Evolutionary conservation across 352 stramenopile genomes (phyloP).

Genomic region (Phytopythium delawarense): DNA sequence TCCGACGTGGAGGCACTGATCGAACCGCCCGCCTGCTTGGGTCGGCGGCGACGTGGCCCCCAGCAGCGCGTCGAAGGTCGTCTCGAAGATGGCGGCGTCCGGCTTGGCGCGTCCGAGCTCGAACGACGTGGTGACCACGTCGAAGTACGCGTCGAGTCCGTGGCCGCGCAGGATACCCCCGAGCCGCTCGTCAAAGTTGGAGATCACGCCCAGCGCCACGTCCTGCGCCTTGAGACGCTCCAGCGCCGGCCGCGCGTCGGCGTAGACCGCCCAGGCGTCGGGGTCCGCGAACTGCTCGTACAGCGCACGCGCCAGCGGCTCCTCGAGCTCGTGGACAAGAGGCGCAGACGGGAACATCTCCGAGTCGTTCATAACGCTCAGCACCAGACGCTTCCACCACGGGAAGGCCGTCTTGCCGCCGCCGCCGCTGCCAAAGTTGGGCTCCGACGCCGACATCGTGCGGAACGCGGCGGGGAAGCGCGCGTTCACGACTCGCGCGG

Average conservation of each 20-base stretch:
- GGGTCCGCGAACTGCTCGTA: constrained; percentile 50
- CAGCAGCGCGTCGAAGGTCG: constrained; percentile 36
- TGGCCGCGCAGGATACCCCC: constrained; percentile 36
- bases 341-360: constrained; percentile 13
- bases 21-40: not conserved
- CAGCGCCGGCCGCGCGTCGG: constrained; percentile 40
- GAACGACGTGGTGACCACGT: constrained; percentile 63
- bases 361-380: constrained; percentile 28
- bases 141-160: constrained; percentile 39
- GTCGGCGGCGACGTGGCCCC: not conserved
- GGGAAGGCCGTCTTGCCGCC: constrained; percentile 18
- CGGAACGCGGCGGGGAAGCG: constrained; percentile 46
- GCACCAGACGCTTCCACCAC: constrained; percentile 61
- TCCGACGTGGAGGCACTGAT: constrained; percentile 51
- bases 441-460: constrained; percentile 11
- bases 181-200: constrained; percentile 78
- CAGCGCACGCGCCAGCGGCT: constrained; percentile 37
- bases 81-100: constrained; percentile 45
- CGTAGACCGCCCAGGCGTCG: constrained; percentile 59
- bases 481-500: constrained; percentile 18
- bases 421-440: constrained; percentile 46
- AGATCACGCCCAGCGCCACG: constrained; percentile 58
- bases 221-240: constrained; percentile 17
- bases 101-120: constrained; percentile 44
- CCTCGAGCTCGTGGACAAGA: constrained; percentile 11